Evolutionary conservation across 78 protist genomes (phyloP).

Genomic region (Goniomonas avonlea): DNA sequence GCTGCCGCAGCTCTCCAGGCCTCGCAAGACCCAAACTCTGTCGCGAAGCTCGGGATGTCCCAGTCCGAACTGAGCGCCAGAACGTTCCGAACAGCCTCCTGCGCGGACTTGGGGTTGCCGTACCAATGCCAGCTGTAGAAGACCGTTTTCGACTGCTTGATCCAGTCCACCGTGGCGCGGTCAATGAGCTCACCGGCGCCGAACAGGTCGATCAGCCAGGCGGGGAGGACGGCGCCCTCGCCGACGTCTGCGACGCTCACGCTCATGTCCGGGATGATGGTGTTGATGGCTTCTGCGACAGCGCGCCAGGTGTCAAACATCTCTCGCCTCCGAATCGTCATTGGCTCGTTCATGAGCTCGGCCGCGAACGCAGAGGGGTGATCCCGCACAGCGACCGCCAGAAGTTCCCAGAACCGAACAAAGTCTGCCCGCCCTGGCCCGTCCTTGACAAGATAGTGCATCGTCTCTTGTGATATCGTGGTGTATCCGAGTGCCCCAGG

Average conservation of each 20-base stretch:
- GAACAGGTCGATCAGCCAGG: neutral
- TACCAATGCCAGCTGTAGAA: neutral
- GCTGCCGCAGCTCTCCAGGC: neutral
- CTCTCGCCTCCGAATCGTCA: neutral
- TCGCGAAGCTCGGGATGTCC: neutral
- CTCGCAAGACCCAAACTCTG: neutral
- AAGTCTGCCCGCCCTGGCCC: neutral
- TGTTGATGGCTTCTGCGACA: neutral
- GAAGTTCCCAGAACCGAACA: neutral
- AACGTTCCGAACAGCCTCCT: no score
- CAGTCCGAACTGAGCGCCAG: neutral
- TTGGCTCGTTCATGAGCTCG: neutral
- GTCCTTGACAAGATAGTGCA: neutral
- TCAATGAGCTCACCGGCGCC: neutral
- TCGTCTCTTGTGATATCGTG: neutral
- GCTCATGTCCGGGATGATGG: neutral
- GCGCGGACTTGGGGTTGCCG: neutral
- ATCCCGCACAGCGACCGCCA: neutral
- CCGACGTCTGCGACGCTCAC: neutral
- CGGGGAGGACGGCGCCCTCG: neutral
- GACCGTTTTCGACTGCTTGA: neutral
- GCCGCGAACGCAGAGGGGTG: neutral
- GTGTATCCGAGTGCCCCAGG: neutral
- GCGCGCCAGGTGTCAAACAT: constrained; percentile 1
- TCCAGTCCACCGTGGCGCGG: neutral